Percentiles rank a stretch among this genome's conserved stretches.
Conservation (phyloP, 495 filamentous ascomycete species). For the Talaromyces trachyspermus region DNA sequence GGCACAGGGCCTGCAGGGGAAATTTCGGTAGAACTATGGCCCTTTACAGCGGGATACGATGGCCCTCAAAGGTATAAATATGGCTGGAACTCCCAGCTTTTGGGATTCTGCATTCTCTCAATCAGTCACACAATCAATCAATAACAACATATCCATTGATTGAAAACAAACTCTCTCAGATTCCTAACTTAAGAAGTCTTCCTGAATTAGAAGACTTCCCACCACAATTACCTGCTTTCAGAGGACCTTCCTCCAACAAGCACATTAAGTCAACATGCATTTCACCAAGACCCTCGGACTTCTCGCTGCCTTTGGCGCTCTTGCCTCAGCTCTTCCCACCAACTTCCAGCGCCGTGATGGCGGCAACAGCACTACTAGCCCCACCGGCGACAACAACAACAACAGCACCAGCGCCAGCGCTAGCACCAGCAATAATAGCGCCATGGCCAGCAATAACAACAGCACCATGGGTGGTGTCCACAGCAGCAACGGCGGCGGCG, state of each 20-base stretch:
- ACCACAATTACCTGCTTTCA: background rate
- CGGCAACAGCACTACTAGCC: background rate
- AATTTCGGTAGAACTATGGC: conserved; percentile 3
- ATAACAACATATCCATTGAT: background rate
- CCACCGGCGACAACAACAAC: background rate
- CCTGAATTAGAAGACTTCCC: background rate
- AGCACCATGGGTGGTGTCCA: conserved; percentile 24
- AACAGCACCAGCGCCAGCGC: background rate
- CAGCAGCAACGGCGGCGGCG: conserved; percentile 23
- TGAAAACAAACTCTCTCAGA: background rate
- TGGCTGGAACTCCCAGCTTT: background rate
- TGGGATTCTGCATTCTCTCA: background rate
- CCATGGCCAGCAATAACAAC: conserved; percentile 5
- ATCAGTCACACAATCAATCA: conserved; percentile 1
- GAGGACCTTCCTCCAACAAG: background rate
- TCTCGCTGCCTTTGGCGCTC: conserved; percentile 28
- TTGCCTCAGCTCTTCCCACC: conserved; percentile 30
- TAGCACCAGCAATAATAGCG: conserved; percentile 7
- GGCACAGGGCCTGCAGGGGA: background rate
- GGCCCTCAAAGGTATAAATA: background rate
- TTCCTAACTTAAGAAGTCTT: background rate
- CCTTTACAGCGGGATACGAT: background rate
- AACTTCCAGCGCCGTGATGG: conserved; percentile 13
- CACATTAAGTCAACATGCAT: conserved; percentile 35
- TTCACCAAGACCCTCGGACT: conserved; percentile 38